Evolutionary conservation across 257 asterid species (phyloP), one percentile per base, ranked within the genome.

Genomic region (Leptodermis oblonga): DNA sequence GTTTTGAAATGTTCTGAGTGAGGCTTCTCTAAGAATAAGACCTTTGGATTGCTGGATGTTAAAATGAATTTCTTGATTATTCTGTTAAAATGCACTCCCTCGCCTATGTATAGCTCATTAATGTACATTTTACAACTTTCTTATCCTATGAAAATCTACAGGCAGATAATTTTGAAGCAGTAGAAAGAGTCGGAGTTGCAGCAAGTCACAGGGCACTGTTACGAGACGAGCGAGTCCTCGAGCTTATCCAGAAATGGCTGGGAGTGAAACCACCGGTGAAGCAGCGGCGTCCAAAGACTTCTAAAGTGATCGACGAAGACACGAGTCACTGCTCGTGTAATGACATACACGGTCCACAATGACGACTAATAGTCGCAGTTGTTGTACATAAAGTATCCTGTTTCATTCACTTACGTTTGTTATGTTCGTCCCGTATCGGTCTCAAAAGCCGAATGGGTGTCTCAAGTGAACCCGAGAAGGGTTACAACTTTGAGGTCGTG

Each of bases 161-260:
- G 98, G 97, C 92, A 0, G 98, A 92, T 73, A 67, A 68, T 39
- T 84, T 86, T 30, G 85, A 82, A 23, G 95, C 98, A 5, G 92
- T 80, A 41, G 95, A 84, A 74, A 81, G 97, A 81, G 91, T 86
- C 54, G 98, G 93, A 70, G 79, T 92, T 14, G 41, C 60, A 18
- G 86, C 79, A 14, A 79, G 81, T 78, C 98, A 92, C 72, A 81
- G 98, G 25, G 90, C 68, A 53, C 81, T 90, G 20, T 30, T 92
- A 68, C 43, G 59, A 11, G 74, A 90, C 20, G 77, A 86, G 77
- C 73, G 60, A 3, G 98, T 92, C 53, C 82, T 84, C 33, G 58
- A 82, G 69, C 88, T 82, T 20, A 69, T 90, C 73, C 79, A 85
- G 68, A 80, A 68, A 4, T 92, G 96, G 96, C 65, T 92, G 67